A percentile compares a stretch with the other conserved stretches of the same genome.
Evolutionary conservation across 2,329 filamentous ascomycete species (phyloP).

Genomic region (Graphiopsis chlorocephala): DNA sequence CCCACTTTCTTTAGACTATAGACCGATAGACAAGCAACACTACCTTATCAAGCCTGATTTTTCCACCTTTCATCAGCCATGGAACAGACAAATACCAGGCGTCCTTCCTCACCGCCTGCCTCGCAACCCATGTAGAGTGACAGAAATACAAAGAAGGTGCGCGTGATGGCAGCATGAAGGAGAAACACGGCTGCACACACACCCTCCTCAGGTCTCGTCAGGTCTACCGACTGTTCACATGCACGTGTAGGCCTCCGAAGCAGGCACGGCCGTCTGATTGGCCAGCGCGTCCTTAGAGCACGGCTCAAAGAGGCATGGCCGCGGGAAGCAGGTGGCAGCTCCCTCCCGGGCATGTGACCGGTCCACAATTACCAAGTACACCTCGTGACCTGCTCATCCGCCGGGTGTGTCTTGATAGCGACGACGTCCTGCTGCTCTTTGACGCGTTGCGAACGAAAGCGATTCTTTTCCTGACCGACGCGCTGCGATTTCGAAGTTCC

Average conservation of each 20-base stretch:
- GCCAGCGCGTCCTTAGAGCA: not conserved
- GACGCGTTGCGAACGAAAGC: not conserved
- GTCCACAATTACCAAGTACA: not conserved
- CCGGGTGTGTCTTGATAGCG: constrained; percentile 11
- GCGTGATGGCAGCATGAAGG: constrained; percentile 8
- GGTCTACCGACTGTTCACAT: not conserved
- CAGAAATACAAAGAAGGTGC: not conserved
- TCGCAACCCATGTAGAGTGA: not conserved
- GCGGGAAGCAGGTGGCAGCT: constrained; percentile 6
- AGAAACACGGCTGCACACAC: constrained; percentile 1
- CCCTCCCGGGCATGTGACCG: constrained; percentile 5
- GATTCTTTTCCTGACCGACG: not conserved
- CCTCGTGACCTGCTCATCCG: constrained; percentile 5
- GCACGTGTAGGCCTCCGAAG: not conserved
- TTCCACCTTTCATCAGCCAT: not conserved
- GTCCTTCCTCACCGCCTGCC: not conserved
- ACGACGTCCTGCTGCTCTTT: constrained; percentile 8
- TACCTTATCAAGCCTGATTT: not conserved
- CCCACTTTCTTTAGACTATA: not conserved
- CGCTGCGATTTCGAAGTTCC: not conserved
- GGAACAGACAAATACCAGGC: not conserved
- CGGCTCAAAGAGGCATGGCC: not conserved
- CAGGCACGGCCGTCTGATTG: not conserved
- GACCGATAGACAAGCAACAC: not conserved
- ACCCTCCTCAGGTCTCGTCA: constrained; percentile 1